These are phyloP conservation scores for Pichia deserticola DNA, from an alignment of 805 yeast species.

Conservation along the genomic window DNA sequence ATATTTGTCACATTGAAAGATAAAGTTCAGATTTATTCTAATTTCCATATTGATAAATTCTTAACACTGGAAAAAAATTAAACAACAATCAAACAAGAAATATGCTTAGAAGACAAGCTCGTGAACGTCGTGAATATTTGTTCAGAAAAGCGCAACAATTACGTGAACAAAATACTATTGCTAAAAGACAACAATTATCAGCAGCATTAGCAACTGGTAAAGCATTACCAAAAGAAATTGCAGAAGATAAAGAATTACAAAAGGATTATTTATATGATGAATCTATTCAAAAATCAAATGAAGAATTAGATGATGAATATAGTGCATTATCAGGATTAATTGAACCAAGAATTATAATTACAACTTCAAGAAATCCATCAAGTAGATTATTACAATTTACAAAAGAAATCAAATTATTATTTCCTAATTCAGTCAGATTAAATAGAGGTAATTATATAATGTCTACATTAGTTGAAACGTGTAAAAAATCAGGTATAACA, in stretches of 20 bases:
- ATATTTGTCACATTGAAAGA: too few species aligned
- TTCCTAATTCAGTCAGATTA: constrained; percentile 82
- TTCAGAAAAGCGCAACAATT: constrained; percentile 83
- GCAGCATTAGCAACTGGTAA: constrained; percentile 90
- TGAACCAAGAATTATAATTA: constrained; percentile 86
- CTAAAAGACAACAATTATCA: constrained; percentile 78
- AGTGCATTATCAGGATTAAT: constrained; percentile 75
- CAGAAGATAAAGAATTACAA: constrained; percentile 78
- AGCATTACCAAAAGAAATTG: constrained; percentile 80
- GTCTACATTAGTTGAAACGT: constrained; percentile 76
- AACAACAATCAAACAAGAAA: neutral
- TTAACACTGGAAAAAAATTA: neutral
- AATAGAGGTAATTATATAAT: constrained; percentile 91
- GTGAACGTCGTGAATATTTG: constrained; percentile 91
- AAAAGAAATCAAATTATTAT: constrained; percentile 81
- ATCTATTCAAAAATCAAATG: constrained; percentile 40
- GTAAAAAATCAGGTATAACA: constrained; percentile 67
- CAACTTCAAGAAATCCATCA: constrained; percentile 90
- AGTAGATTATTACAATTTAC: constrained; percentile 83
- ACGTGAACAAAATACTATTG: constrained; percentile 80
- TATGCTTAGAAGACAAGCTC: constrained; percentile 85
- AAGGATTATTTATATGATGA: constrained; percentile 84
- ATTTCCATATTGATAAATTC: too few species aligned
- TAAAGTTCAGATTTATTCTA: too few species aligned
- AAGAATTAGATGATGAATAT: constrained; percentile 82